Evolutionary conservation across 257 asterid genomes (phyloP), one percentile per base, ranked within the genome.

Genomic region (Leonotis leonurus): DNA sequence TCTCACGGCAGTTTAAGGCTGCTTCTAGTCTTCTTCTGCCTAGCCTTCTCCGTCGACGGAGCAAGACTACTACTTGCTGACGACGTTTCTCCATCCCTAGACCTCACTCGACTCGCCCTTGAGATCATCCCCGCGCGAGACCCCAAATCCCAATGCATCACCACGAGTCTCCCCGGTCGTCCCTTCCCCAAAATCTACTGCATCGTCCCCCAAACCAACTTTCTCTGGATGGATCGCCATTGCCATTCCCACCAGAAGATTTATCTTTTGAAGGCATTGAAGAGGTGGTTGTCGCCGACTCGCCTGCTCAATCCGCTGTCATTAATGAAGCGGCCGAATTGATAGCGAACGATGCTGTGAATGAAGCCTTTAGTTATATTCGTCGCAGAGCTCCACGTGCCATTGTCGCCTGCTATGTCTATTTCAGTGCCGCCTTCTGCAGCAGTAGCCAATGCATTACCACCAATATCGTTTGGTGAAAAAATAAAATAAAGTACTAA

Each of bases 11-110:
- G 29, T 6, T 49, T 62, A 33, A 56, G 12, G 32, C 62, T 76
- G 33, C 74, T 70, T 13, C 33, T 71, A 14, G 3, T 58, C 73
- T 29, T 51, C 49, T 39, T 75, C 60, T 40, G 33, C 25, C 60
- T 75, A 8, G 37, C 33, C 65, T 8, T 62, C 59, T 41, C 76
- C 56, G 18, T 43, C 48, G 17, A 16, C 45, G 33, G 44, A 4
- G 55, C 69, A 16, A 6, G 26, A 24, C 56, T 12, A 18, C 27
- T 45, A 9, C 29, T 69, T 35, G 3, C 67, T 33, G 59, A 71
- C n/a, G 61, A 20, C 0, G 8, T 18, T 7, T 30, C 73, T 36
- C 73, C 73, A 1, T 4, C 21, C 57, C 40, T 41, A 17, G 53
- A 54, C 25, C 67, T 67, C 6, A 6, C n/a, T 25, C 10, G 41